Conservation (phyloP, 768 basidiomycete species). For the Leccinum longicurvipes region DNA sequence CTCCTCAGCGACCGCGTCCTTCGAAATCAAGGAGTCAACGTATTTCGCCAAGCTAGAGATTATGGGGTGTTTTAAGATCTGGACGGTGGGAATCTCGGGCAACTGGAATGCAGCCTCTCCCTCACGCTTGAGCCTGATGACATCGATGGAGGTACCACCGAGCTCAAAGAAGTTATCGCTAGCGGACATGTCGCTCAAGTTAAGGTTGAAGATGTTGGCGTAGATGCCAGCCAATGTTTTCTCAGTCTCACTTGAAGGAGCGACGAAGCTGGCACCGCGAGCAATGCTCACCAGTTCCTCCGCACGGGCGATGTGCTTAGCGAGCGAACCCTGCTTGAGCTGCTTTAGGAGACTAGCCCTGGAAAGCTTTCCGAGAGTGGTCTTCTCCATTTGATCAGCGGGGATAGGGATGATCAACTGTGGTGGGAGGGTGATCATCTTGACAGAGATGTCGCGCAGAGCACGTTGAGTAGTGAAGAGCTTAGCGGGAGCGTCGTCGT, state of each 20-base stretch:
- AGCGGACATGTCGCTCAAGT: slow-evolving; percentile 21
- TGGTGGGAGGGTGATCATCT: slow-evolving; percentile 33
- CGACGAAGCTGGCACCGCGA: slow-evolving; percentile 21
- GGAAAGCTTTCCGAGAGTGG: slow-evolving; percentile 42
- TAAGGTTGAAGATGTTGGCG: slow-evolving; percentile 31
- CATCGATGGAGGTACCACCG: slow-evolving; percentile 37
- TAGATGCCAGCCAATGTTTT: slow-evolving; percentile 29
- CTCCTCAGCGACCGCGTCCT: neutral
- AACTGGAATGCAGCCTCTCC: slow-evolving; percentile 27
- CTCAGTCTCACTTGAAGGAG: slow-evolving; percentile 25
- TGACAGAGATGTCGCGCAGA: slow-evolving; percentile 28
- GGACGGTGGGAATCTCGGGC: slow-evolving; percentile 36
- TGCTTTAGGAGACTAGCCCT: slow-evolving; percentile 28
- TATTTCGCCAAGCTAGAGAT: slow-evolving; percentile 30
- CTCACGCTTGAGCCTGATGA: slow-evolving; percentile 29
- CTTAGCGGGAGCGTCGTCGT: slow-evolving; percentile 16
- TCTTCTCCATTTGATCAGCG: slow-evolving; percentile 36
- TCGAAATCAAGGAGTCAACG: slow-evolving; percentile 27
- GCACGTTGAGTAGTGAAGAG: slow-evolving; percentile 26
- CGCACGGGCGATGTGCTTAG: neutral
- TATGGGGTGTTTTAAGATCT: slow-evolving; percentile 35
- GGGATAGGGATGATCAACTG: slow-evolving; percentile 39
- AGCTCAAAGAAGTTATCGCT: slow-evolving; percentile 24
- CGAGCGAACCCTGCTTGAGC: neutral
- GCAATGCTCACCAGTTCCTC: slow-evolving; percentile 10